phyloP scores from a whole-genome alignment of 352 stramenopile genomes.

The Pythium oligandrum region DNA sequence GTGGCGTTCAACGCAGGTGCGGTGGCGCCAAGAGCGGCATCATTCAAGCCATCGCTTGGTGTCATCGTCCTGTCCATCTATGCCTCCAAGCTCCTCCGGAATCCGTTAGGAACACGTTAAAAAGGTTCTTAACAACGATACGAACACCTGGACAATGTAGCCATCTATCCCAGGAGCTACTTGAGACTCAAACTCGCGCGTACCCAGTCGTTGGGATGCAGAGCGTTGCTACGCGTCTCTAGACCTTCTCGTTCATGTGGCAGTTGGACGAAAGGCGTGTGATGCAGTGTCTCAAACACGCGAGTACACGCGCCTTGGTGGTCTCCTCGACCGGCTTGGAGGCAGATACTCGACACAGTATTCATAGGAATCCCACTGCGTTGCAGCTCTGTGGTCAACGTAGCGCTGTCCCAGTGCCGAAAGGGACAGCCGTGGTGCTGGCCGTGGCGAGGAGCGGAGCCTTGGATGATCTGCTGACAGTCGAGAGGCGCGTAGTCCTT shows the following conservation, averaged over 20 bases:
- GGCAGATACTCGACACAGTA: conserved; percentile 24
- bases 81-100: too few relatives aligned
- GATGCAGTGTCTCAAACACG: conserved; percentile 48
- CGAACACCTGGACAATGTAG: too few relatives aligned
- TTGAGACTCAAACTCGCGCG: conserved; percentile 26
- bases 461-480: conserved; percentile 54
- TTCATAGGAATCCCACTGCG: conserved; percentile 16
- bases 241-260: neutral
- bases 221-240: neutral
- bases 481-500: conserved; percentile 62
- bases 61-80: too few relatives aligned
- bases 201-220: conserved; percentile 61
- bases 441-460: conserved; percentile 38
- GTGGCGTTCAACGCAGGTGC: neutral
- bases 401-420: conserved; percentile 53
- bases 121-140: too few relatives aligned
- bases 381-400: conserved; percentile 41
- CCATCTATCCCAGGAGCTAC: too few relatives aligned
- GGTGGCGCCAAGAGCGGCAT: neutral
- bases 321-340: conserved; percentile 25
- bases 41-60: too few relatives aligned
- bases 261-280: conserved; percentile 7
- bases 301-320: conserved; percentile 37
- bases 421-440: conserved; percentile 85
- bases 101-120: too few relatives aligned